Conservation (phyloP, 495 filamentous ascomycete species). For the Endocarpon pusillum region DNA sequence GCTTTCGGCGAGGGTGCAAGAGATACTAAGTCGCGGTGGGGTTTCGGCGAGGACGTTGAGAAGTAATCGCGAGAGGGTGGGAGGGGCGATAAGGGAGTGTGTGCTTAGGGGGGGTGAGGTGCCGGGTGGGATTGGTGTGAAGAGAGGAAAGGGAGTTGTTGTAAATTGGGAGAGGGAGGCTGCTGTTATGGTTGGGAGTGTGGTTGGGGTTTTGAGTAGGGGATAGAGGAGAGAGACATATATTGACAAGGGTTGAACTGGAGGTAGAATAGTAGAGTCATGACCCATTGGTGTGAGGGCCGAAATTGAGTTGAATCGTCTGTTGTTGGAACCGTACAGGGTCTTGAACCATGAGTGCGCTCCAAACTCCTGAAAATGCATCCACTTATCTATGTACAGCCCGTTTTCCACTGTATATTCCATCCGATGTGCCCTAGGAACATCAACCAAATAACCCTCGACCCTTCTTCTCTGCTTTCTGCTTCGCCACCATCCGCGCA, state of each 20-base stretch:
- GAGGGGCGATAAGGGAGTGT: conserved; percentile 63
- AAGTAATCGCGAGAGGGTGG: conserved; percentile 55
- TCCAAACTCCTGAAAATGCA: no score
- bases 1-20: conserved; percentile 59
- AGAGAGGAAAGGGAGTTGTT: conserved; percentile 22
- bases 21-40: conserved; percentile 67
- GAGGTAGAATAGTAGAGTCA: no score
- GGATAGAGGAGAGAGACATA: conserved; percentile 12
- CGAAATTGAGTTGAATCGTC: conserved; percentile 4
- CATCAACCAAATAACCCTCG: conserved; percentile 2
- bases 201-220: conserved; percentile 35
- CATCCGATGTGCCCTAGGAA: no score
- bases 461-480: conserved; percentile 21
- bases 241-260: no score
- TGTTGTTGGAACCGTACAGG: conserved; percentile 1
- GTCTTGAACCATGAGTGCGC: no score
- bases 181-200: conserved; percentile 82
- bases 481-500: conserved; percentile 35
- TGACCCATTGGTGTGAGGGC: conserved; percentile 4
- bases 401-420: no score
- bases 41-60: conserved; percentile 65
- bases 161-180: conserved; percentile 78
- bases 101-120: conserved; percentile 58
- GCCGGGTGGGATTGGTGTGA: conserved; percentile 28
- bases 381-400: no score